A percentile compares a stretch with the other conserved stretches of the same genome.
These are phyloP conservation scores for Penicillium griseofulvum DNA, from an alignment of 2,329 filamentous ascomycete genomes.

Conservation along the genomic window DNA sequence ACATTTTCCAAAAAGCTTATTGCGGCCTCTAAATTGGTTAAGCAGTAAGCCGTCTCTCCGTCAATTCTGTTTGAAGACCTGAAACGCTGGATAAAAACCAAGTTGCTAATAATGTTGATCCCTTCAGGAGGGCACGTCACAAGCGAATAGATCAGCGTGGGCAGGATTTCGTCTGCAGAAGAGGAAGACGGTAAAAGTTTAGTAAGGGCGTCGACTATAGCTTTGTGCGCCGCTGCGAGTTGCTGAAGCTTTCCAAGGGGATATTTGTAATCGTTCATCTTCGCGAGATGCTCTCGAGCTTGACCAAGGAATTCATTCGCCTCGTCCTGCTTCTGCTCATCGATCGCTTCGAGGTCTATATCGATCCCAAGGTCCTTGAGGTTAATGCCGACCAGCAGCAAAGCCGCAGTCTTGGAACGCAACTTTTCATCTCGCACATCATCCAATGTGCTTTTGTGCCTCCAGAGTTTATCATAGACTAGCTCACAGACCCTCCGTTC, in stretches of 20 bases:
- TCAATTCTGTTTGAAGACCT: constrained; percentile 81
- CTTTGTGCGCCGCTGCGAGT: constrained; percentile 84
- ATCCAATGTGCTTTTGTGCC: constrained; percentile 86
- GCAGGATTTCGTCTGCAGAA: constrained; percentile 94
- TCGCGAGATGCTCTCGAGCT: constrained; percentile 68
- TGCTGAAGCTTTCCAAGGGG: constrained; percentile 88
- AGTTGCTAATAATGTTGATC: constrained; percentile 87
- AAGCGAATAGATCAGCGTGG: constrained; percentile 92
- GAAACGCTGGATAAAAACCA: constrained; percentile 92
- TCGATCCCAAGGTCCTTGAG: constrained; percentile 80
- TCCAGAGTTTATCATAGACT: constrained; percentile 84
- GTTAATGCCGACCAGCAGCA: constrained; percentile 88
- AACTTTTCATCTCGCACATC: constrained; percentile 93
- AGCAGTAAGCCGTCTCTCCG: constrained; percentile 90
- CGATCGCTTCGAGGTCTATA: constrained; percentile 54
- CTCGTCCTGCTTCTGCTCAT: constrained; percentile 61
- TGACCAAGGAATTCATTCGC: constrained; percentile 70
- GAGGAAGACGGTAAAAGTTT: constrained; percentile 68
- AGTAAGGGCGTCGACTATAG: constrained; percentile 82
- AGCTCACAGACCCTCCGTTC: constrained; percentile 82
- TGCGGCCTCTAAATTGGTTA: constrained; percentile 92
- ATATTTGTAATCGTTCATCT: constrained; percentile 84
- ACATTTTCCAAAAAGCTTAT: constrained; percentile 95
- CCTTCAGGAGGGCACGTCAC: constrained; percentile 85
- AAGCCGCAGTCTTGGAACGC: constrained; percentile 85